These are phyloP conservation scores for Zea luxurians DNA, from an alignment of 176 grass and related monocot species.

Conservation along the genomic window DNA sequence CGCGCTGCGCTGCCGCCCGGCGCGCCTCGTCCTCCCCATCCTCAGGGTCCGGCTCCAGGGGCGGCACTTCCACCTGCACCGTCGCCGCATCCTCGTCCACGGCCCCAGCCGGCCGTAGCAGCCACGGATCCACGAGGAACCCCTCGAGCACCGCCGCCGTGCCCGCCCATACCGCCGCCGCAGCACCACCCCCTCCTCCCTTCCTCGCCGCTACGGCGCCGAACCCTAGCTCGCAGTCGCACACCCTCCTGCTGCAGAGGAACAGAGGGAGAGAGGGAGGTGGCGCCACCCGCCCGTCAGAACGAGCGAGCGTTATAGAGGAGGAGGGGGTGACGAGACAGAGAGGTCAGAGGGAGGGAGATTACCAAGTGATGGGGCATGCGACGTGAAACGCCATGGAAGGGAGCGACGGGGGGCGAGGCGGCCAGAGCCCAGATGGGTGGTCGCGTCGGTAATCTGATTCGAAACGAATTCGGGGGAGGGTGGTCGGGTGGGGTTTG, in stretches of 20 bases:
- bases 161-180: conserved; percentile 35
- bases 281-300: not conserved
- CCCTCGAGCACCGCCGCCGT: conserved; percentile 47
- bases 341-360: not conserved
- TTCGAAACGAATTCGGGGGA: conserved; percentile 24
- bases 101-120: conserved; percentile 29
- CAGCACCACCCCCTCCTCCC: not conserved
- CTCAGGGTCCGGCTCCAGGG: conserved; percentile 36
- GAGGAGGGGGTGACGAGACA: not conserved
- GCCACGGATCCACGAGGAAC: conserved; percentile 75
- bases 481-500: not conserved
- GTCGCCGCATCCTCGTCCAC: not conserved
- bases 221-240: conserved; percentile 84
- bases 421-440: not conserved
- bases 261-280: not conserved
- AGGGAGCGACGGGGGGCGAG: not conserved
- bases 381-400: conserved; percentile 89
- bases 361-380: conserved; percentile 83
- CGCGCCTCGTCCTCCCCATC: conserved; percentile 54
- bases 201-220: conserved; percentile 1
- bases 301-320: not conserved
- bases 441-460: not conserved
- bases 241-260: conserved; percentile 63
- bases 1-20: conserved; percentile 54
- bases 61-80: conserved; percentile 76